Conservation (phyloP, 129 eudicot genomes). For the Lonicera japonica region DNA sequence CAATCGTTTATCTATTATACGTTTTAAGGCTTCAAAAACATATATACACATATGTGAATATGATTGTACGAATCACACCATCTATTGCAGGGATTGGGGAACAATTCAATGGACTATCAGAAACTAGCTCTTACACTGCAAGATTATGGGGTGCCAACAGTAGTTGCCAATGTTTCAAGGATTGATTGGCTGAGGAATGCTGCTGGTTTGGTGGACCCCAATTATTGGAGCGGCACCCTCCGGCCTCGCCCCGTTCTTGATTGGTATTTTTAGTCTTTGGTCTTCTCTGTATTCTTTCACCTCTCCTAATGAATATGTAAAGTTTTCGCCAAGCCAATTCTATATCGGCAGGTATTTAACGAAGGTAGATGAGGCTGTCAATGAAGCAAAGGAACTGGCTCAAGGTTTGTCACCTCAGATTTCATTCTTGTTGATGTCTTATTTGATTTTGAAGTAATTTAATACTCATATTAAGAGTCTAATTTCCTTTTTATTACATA, state of each 20-base stretch:
- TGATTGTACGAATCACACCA: background rate
- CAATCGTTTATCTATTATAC: too few relatives aligned
- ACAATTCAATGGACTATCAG: conserved; percentile 71
- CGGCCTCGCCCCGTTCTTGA: conserved; percentile 95
- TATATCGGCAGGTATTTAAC: conserved; percentile 51
- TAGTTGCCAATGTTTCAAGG: conserved; percentile 76
- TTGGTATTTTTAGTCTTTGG: conserved; percentile 39
- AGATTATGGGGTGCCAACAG: conserved; percentile 70
- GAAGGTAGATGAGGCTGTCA: conserved; percentile 79
- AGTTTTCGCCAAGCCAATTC: conserved; percentile 1
- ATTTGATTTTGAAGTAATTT: background rate
- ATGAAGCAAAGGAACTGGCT: conserved; percentile 72
- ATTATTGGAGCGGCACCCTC: conserved; percentile 94
- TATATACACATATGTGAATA: background rate
- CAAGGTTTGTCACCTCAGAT: conserved; percentile 42
- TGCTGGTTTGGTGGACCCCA: conserved; percentile 85
- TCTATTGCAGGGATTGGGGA: conserved; percentile 70
- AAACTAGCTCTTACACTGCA: conserved; percentile 61
- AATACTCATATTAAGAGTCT: too few relatives aligned
- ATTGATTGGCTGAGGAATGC: conserved; percentile 97
- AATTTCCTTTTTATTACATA: too few relatives aligned
- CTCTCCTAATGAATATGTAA: background rate
- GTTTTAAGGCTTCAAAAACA: too few relatives aligned
- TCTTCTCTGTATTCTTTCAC: background rate
- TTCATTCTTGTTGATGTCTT: background rate